Evolutionary conservation across 1,139 yeast species (phyloP), one percentile per base, ranked within the genome.

Genomic region (Meyerozyma guilliermondii): DNA sequence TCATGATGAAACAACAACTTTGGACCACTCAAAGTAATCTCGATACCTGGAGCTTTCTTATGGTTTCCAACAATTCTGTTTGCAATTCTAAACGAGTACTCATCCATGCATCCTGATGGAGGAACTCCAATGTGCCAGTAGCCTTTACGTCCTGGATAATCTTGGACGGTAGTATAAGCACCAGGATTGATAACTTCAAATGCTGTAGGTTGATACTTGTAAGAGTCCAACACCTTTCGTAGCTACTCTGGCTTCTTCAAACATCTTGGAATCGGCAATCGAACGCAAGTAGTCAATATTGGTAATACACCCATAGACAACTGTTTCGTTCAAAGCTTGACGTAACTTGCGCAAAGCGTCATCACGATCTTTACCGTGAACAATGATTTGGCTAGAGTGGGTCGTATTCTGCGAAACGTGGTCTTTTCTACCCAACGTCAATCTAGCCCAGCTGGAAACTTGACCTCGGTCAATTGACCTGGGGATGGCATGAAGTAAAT

Each of bases 51-150:
- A 13, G 96, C 85, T 38, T 75, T 70, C 52, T 71, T 65, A 53
- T 84, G 78, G 63, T 92, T 91, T 47, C 97, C 97, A 41, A 92
- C 97, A 58, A 87, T 80, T 59, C 86, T 72, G 69, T 92, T 91
- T 27, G 96, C 96, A 48, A 88, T 62, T 58, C 96, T 77, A 70
- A 89, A 91, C 2, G 97, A 81, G 55, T 83, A 89, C 47, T 83
- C 80, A 65, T 92, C 98, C 98, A 92, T 92, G 49, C 98, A 96
- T 39, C 98, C 98, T 31, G 96, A 87, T 8, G 98, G 98, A 26
- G 98, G 98, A 43, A 92, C 97, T 61, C 98, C 98, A 53, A 85
- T 68, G 52, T 72, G 75, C 98, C 98, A 92, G 61, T 84, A 78
- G 11, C 91, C 85, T 46, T 74, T 74, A 71, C 98, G 83, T 46